phyloP scores from a whole-genome alignment of 441 rosid species.

The Aleurites moluccanus region DNA sequence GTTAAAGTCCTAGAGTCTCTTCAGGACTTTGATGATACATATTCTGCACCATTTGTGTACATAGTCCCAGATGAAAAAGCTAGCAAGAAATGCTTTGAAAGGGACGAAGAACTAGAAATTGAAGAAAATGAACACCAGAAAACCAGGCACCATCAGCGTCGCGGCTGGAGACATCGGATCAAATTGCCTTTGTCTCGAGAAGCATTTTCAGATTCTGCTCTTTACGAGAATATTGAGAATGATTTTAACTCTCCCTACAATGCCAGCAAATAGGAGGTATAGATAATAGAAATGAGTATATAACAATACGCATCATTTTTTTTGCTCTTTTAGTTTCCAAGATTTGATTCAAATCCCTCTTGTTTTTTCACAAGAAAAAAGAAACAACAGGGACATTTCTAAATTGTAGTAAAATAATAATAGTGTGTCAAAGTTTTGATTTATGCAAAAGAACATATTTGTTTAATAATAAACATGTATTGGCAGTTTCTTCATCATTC shows the following conservation, averaged over 20 bases:
- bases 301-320: not conserved
- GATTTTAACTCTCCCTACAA: constrained; percentile 22
- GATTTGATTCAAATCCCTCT: not conserved
- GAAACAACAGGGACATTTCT: constrained; percentile 1
- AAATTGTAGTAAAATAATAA: not conserved
- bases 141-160: not conserved
- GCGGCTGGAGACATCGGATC: constrained; percentile 28
- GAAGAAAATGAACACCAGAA: constrained; percentile 15
- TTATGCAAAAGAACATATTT: not conserved
- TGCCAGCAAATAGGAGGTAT: not conserved
- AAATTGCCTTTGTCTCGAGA: constrained; percentile 24
- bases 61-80: constrained; percentile 38
- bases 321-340: not conserved
- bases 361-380: not conserved
- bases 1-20: constrained; percentile 62
- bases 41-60: constrained; percentile 46
- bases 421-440: not conserved
- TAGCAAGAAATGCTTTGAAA: constrained; percentile 12
- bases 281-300: not conserved
- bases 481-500: too few relatives aligned
- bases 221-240: constrained; percentile 22
- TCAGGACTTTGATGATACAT: constrained; percentile 51
- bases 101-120: constrained; percentile 12
- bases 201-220: constrained; percentile 26
- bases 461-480: not conserved